Percentiles rank a stretch among this genome's conserved stretches.
Conservation (phyloP, 148 eudicot genomes). For the Rhododendron ovatum region DNA sequence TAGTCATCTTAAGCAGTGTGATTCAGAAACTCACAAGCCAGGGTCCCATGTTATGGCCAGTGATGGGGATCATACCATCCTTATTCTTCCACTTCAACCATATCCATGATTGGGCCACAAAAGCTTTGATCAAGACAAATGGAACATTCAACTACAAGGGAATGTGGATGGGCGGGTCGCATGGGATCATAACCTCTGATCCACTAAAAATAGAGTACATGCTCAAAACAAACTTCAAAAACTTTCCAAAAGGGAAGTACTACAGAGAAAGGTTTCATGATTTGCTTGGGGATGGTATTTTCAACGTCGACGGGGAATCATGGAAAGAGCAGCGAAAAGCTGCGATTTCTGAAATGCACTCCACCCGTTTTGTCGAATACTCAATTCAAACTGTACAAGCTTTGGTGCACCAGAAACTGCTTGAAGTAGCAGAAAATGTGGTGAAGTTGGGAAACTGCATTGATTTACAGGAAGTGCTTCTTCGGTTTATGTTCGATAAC, state of each 20-base stretch:
- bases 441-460: not conserved
- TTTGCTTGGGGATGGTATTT: not conserved
- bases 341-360: not conserved
- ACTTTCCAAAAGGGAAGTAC: not conserved
- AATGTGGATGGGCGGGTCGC: not conserved
- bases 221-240: not conserved
- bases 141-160: not conserved
- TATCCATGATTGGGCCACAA: not conserved
- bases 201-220: not conserved
- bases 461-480: not conserved
- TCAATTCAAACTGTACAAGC: not conserved
- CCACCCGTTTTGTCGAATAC: not conserved
- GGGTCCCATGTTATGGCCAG: constrained; percentile 4
- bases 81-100: not conserved
- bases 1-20: constrained; percentile 31
- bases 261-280: not conserved
- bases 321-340: not conserved
- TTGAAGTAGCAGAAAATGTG: not conserved
- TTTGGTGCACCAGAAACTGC: not conserved
- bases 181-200: not conserved
- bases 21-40: constrained; percentile 37
- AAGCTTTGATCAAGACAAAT: not conserved
- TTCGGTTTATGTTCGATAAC: not conserved
- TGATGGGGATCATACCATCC: not conserved
- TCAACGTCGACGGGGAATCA: not conserved